Evolutionary conservation across 129 eudicot genomes (phyloP), one percentile per base, ranked within the genome.

Genomic region (Tanacetum coccineum): DNA sequence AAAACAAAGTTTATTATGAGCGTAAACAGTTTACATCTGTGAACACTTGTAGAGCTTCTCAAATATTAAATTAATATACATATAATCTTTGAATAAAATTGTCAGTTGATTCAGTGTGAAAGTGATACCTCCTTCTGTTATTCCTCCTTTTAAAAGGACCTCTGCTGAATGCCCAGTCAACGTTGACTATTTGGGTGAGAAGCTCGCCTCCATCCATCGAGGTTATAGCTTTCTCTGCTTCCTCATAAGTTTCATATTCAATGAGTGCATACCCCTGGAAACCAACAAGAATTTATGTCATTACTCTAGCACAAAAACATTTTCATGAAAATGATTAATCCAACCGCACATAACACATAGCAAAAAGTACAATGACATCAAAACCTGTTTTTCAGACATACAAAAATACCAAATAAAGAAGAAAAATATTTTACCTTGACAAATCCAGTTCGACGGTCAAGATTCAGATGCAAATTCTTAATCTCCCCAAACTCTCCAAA

Each of bases 131-230:
- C 40, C 73, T 68, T 78, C 95, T 84, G 67, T 64, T 75, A 66
- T 77, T 80, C 80, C 83, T 88, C 82, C 86, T 77, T 51, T 85
- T 86, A 58, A 84, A 84, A 20, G 99, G 99, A 42, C 99, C 99
- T 76, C 87, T 89, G 82, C 96, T 86, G 78, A 93, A 93, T 52
- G 99, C 99, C 99, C 99, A 93, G 63, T 89, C 96, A 60, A 93
- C 96, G 59, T 72, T 78, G 60, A 93, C 81, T 32, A 78, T 50
- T 68, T 89, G 96, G 21, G 87, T 83, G 58, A 93, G 96, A 79
- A 93, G 73, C 77, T 84, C 87, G 44, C 80, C 76, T 20, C 95
- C 99, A 71, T 93, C 91, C 99, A 89, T 78, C 70, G 67, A 82
- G 22, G 67, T 65, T 71, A 94, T 94, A 49, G 99, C 96, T 50